Conservation (phyloP, 163 green algal genomes). For the Trebouxiophyceae sp. region DNA sequence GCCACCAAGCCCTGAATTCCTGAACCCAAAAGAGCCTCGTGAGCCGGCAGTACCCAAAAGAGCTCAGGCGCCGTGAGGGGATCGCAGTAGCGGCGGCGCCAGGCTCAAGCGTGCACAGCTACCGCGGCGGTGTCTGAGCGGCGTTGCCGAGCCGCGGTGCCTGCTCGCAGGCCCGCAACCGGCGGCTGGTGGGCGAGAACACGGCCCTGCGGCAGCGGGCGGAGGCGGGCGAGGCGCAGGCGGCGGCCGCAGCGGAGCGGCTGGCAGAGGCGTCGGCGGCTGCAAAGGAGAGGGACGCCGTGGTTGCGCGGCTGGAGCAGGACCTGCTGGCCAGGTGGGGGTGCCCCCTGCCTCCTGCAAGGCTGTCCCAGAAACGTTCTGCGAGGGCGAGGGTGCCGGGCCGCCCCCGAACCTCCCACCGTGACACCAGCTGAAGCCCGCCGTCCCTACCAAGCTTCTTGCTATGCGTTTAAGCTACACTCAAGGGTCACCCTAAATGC, state of each 20-base stretch:
- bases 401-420: too few relatives aligned
- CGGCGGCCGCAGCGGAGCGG: neutral
- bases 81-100: neutral
- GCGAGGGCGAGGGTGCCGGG: neutral
- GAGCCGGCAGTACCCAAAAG: too few relatives aligned
- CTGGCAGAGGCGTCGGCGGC: too few relatives aligned
- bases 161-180: neutral
- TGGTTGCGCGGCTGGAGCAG: neutral
- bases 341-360: neutral
- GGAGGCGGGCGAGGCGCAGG: neutral
- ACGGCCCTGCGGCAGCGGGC: neutral
- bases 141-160: too few relatives aligned
- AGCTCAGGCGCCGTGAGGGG: neutral
- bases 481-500: too few relatives aligned
- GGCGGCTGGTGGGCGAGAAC: neutral
- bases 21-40: too few relatives aligned
- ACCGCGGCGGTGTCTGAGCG: too few relatives aligned
- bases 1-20: too few relatives aligned
- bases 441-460: too few relatives aligned
- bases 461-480: too few relatives aligned
- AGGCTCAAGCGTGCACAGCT: neutral
- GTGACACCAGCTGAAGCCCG: too few relatives aligned
- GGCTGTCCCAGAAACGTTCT: neutral
- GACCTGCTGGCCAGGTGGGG: neutral
- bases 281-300: neutral